Evolutionary conservation across 164 flowering plant species (phyloP), one percentile per base, ranked within the genome.

Genomic region (Kalanchoe fedtschenkoi): DNA sequence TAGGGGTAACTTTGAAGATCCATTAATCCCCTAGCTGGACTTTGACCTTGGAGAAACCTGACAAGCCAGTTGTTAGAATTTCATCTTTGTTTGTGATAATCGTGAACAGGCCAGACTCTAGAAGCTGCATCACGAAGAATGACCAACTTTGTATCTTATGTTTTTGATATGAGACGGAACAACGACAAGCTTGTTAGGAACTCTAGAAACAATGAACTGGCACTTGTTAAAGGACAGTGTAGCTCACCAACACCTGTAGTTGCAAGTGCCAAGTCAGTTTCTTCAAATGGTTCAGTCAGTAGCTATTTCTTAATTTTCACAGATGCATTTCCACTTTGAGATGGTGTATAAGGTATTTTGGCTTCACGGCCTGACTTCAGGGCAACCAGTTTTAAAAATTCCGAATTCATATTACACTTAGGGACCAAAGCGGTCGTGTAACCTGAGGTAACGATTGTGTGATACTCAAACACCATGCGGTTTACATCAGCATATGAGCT

Each of bases 1-100:
- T 21, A 30, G 34, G 39, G 30, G 28, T 24, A 3, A 9, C 61
- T 34, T 37, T 37, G 41, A 58, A 58, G 28, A 33, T 37, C 28
- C 61, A 58, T n/a, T 34, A 24, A n/a, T 58, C 42, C 34, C 61
- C 61, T 2, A n/a, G 21, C 10, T 30, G 35, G 60, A 56, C 30
- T 21, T 56, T 56, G n/a, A 35, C 33, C 34, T 56, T 56, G 34
- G 6, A 7, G 39, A 58, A 58, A 33, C 24, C 41, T 34, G 22
- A 13, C 61, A 39, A 58, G 38, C 60, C 60, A 29, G 35, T 29
- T 5, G 35, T 56, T 8, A 56, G 30, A 2, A 1, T 32, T 34
- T 26, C 21, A 29, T 30, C 2, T 56, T 9, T 24, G 35, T 19
- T 30, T 30, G 34, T 56, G 35, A 56, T 56, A 9, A 14, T 56